phyloP scores from a whole-genome alignment of 2,329 filamentous ascomycete species.

The Sclerotinia sclerotiorum region DNA sequence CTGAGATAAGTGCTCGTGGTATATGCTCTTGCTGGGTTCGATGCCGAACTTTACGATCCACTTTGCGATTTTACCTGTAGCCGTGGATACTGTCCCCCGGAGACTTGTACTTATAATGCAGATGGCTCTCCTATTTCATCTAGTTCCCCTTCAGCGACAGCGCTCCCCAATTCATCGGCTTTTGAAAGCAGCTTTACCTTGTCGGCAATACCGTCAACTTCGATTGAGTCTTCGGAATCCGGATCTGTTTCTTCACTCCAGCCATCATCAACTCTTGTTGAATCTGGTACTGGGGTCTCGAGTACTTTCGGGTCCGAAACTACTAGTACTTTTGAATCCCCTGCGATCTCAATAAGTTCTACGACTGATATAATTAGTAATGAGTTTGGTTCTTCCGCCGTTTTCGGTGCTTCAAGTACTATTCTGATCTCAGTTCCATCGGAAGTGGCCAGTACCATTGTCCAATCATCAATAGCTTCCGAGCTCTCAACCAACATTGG shows the following conservation, averaged over 20 bases:
- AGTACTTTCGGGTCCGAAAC: not conserved
- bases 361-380: not conserved
- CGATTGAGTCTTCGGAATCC: not conserved
- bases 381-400: not conserved
- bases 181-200: not conserved
- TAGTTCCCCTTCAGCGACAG: not conserved
- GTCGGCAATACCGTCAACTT: not conserved
- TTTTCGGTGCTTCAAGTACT: not conserved
- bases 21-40: not conserved
- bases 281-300: not conserved
- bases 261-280: not conserved
- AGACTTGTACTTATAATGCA: conserved; percentile 1
- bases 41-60: conserved; percentile 4
- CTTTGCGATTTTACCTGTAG: conserved; percentile 9
- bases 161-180: not conserved
- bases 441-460: not conserved
- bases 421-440: not conserved
- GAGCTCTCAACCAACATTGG: not conserved
- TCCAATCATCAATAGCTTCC: not conserved
- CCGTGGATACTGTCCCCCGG: conserved; percentile 1
- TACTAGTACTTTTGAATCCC: not conserved
- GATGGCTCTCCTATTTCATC: conserved; percentile 2
- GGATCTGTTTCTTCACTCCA: not conserved
- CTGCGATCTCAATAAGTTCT: not conserved
- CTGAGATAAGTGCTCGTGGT: not conserved